These are phyloP conservation scores for Phlebiopsis gigantea DNA, from an alignment of 768 basidiomycete species.

Conservation along the genomic window DNA sequence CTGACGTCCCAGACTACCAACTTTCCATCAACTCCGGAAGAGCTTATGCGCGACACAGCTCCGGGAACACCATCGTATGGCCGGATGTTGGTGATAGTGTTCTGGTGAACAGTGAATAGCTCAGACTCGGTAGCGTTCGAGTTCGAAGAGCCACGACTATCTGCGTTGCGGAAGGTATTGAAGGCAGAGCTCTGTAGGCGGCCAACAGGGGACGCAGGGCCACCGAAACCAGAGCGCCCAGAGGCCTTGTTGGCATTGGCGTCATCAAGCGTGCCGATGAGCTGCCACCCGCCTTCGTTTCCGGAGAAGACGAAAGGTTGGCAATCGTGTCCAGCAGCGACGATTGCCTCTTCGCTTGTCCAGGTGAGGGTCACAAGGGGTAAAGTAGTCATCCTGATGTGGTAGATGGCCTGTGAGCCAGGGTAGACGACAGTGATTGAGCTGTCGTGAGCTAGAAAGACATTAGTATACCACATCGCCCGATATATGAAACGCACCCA, in stretches of 20 bases:
- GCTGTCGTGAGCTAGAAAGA: slow-evolving; percentile 83
- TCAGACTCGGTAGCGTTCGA: slow-evolving; percentile 55
- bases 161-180: slow-evolving; percentile 89
- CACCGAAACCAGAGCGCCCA: slow-evolving; percentile 44
- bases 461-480: neutral
- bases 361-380: slow-evolving; percentile 85
- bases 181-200: slow-evolving; percentile 92
- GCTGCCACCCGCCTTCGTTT: slow-evolving; percentile 69
- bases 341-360: slow-evolving; percentile 73
- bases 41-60: slow-evolving; percentile 72
- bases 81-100: slow-evolving; percentile 92
- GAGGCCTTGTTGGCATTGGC: slow-evolving; percentile 41
- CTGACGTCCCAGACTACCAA: slow-evolving; percentile 88
- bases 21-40: slow-evolving; percentile 90
- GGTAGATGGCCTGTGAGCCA: slow-evolving; percentile 63
- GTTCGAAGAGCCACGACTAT: slow-evolving; percentile 57
- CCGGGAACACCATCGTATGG: slow-evolving; percentile 61
- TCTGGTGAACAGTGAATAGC: slow-evolving; percentile 90
- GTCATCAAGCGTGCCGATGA: slow-evolving; percentile 81
- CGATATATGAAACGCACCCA: slow-evolving; percentile 36
- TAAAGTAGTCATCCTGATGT: slow-evolving; percentile 69
- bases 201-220: slow-evolving; percentile 36
- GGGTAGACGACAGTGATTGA: slow-evolving; percentile 92
- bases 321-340: slow-evolving; percentile 97
- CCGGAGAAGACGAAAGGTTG: slow-evolving; percentile 88